phyloP scores from a whole-genome alignment of 2,329 filamentous ascomycete species.

The Chaetomium strumarium region DNA sequence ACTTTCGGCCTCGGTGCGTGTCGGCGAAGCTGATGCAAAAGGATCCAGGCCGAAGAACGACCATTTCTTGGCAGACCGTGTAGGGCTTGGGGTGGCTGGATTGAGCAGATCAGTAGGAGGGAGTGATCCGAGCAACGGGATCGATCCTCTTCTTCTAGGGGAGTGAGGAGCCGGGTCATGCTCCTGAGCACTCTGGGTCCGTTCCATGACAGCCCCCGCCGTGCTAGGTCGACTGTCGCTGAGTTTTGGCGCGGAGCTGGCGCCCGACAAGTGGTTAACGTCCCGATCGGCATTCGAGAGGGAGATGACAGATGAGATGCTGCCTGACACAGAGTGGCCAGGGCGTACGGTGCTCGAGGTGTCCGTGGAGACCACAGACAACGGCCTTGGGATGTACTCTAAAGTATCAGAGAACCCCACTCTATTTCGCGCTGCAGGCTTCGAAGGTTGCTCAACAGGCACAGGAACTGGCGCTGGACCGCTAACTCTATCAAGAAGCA shows the following conservation, averaged over 20 bases:
- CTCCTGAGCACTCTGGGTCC: conserved; percentile 35
- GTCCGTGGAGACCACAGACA: conserved; percentile 80
- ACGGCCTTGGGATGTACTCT: conserved; percentile 74
- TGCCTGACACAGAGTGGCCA: conserved; percentile 70
- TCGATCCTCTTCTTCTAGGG: conserved; percentile 52
- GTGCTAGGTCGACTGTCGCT: conserved; percentile 58
- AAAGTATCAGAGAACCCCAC: conserved; percentile 82
- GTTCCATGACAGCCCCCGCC: conserved; percentile 63
- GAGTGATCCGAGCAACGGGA: conserved; percentile 46
- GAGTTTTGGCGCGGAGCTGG: conserved; percentile 37
- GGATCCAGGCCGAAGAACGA: conserved; percentile 58
- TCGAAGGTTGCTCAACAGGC: conserved; percentile 18
- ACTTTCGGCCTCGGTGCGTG: conserved; percentile 42
- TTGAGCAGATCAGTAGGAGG: conserved; percentile 32
- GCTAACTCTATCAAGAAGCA: neutral
- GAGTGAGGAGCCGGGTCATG: conserved; percentile 31
- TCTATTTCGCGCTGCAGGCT: conserved; percentile 45
- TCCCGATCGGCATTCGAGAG: conserved; percentile 43
- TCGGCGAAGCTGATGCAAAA: conserved; percentile 42
- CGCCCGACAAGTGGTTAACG: conserved; percentile 32
- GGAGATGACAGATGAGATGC: conserved; percentile 72
- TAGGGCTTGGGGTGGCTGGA: conserved; percentile 41
- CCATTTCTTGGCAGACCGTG: conserved; percentile 52
- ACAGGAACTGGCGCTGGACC: conserved; percentile 12
- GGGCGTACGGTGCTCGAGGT: conserved; percentile 69